phyloP scores from a whole-genome alignment of 2,329 filamentous ascomycete species.

The Verticillium nubilum region DNA sequence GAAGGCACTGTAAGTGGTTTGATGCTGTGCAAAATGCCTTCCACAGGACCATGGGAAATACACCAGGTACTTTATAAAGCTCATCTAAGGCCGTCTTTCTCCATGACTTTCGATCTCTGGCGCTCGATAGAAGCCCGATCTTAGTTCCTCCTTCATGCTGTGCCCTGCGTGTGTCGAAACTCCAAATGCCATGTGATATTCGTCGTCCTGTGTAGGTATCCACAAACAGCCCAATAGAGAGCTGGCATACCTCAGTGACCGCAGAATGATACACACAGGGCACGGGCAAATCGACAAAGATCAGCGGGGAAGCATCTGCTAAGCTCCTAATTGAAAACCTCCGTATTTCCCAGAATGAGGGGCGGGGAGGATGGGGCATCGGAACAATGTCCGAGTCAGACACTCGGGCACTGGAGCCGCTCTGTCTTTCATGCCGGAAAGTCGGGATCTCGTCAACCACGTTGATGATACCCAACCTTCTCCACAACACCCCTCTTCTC shows the following conservation, averaged over 20 bases:
- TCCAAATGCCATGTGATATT: not conserved
- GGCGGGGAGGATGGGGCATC: not conserved
- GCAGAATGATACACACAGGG: not conserved
- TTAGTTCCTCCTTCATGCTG: not conserved
- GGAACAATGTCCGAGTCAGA: not conserved
- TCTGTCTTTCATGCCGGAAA: not conserved
- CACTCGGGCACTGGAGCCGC: not conserved
- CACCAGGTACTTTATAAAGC: no score
- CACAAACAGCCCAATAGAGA: not conserved
- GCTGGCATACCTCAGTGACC: not conserved
- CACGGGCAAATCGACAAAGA: not conserved
- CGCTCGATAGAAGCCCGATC: not conserved
- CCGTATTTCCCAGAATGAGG: not conserved
- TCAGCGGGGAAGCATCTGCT: not conserved
- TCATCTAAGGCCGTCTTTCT: not conserved
- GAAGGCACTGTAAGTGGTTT: no score
- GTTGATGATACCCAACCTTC: not conserved
- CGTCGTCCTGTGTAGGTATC: slow-evolving; percentile 1
- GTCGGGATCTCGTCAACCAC: not conserved
- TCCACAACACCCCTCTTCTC: not conserved
- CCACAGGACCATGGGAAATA: no score
- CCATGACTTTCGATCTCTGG: not conserved
- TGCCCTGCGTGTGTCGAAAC: slow-evolving; percentile 7
- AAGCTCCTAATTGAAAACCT: not conserved
- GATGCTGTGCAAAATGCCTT: no score